phyloP scores from a whole-genome alignment of 2,329 filamentous ascomycete genomes.

The Talaromyces verruculosus region DNA sequence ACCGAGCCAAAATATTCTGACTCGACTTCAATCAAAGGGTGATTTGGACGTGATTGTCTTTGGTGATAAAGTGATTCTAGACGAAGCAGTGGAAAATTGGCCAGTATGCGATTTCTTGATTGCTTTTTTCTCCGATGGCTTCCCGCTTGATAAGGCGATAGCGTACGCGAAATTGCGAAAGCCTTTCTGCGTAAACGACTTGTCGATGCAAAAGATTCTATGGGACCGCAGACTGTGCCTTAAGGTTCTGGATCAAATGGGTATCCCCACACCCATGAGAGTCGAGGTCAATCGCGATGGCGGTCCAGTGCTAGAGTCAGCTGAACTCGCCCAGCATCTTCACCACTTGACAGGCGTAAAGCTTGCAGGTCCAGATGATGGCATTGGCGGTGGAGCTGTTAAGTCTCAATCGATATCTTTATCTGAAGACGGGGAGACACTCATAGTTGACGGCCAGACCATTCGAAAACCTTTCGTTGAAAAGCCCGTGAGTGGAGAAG shows the following conservation, averaged over 20 bases:
- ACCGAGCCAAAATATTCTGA: constrained; percentile 93
- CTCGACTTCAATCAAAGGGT: constrained; percentile 80
- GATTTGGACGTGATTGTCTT: constrained; percentile 98
- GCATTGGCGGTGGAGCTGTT: constrained; percentile 59
- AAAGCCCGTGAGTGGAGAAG: constrained; percentile 96
- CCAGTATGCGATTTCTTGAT: constrained; percentile 94
- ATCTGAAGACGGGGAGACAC: constrained; percentile 82
- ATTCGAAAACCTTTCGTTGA: constrained; percentile 95
- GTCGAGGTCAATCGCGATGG: constrained; percentile 92
- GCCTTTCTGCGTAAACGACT: constrained; percentile 95
- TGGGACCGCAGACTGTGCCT: constrained; percentile 95
- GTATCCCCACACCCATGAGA: constrained; percentile 83
- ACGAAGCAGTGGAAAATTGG: constrained; percentile 96
- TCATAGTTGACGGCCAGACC: constrained; percentile 79
- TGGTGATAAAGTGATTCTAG: constrained; percentile 96
- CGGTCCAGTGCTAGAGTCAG: constrained; percentile 73
- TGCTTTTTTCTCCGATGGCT: constrained; percentile 97
- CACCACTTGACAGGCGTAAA: constrained; percentile 76
- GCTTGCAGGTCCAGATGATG: constrained; percentile 68
- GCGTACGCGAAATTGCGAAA: constrained; percentile 90
- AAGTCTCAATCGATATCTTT: constrained; percentile 72
- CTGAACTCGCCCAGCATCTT: constrained; percentile 77
- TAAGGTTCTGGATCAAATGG: constrained; percentile 80
- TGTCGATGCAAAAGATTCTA: constrained; percentile 94
- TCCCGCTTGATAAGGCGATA: constrained; percentile 94